phyloP scores from a whole-genome alignment of 2,329 filamentous ascomycete species.

The Passalora sequoiae region DNA sequence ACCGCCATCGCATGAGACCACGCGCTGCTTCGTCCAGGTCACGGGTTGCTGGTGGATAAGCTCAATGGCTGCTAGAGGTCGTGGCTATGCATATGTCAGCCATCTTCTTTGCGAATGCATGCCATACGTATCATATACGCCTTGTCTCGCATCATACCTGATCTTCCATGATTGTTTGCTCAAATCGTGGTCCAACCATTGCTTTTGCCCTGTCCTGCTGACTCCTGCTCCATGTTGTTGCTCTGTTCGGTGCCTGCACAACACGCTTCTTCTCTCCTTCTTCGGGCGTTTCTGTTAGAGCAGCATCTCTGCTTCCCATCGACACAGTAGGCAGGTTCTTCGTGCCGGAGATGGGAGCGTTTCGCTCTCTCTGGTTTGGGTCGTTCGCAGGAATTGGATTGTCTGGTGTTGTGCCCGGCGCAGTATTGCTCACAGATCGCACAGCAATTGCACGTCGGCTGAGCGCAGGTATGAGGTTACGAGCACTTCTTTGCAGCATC shows the following conservation, averaged over 20 bases:
- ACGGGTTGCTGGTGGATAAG: slow-evolving; percentile 96
- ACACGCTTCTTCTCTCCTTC: slow-evolving; percentile 54
- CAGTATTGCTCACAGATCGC: slow-evolving; percentile 21
- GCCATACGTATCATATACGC: not conserved
- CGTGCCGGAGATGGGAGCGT: slow-evolving; percentile 51
- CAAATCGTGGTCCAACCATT: slow-evolving; percentile 92
- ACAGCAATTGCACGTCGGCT: slow-evolving; percentile 14
- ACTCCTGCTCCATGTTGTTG: slow-evolving; percentile 74
- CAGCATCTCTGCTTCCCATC: slow-evolving; percentile 46
- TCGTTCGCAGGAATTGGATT: slow-evolving; percentile 59
- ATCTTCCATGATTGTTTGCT: slow-evolving; percentile 88
- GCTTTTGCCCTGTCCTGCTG: slow-evolving; percentile 75
- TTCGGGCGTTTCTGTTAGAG: slow-evolving; percentile 52
- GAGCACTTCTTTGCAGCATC: slow-evolving; percentile 26
- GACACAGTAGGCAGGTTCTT: slow-evolving; percentile 54
- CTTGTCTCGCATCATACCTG: slow-evolving; percentile 58
- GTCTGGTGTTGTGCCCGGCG: slow-evolving; percentile 25
- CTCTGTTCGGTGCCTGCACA: slow-evolving; percentile 81
- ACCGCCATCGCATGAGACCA: slow-evolving; percentile 86
- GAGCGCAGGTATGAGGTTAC: slow-evolving; percentile 24
- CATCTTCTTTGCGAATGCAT: slow-evolving; percentile 3
- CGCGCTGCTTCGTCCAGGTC: slow-evolving; percentile 75
- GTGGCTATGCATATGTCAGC: slow-evolving; percentile 58
- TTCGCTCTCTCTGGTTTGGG: slow-evolving; percentile 48
- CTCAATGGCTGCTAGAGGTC: slow-evolving; percentile 83